Evolutionary conservation across 139 green algal species (phyloP).

Genomic region (Medakamo hakoo): DNA sequence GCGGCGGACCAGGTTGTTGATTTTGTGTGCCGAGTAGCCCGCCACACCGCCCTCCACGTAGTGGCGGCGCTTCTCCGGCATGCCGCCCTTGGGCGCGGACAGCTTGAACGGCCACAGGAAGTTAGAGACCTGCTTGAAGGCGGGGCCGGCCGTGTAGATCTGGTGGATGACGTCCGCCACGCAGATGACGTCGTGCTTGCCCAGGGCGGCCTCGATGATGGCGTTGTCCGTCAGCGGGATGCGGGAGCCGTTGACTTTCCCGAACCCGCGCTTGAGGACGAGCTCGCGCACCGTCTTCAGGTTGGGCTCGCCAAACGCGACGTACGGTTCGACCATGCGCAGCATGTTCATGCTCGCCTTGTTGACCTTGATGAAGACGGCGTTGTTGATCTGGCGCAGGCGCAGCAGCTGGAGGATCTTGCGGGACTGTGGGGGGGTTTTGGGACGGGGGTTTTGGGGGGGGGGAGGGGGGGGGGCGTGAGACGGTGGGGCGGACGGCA

Average conservation of each 20-base stretch:
- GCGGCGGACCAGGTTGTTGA: conserved; percentile 84
- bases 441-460: too few relatives aligned
- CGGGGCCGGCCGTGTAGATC: conserved; percentile 82
- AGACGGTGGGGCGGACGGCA: too few relatives aligned
- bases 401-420: conserved; percentile 98
- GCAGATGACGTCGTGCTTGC: conserved; percentile 93
- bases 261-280: conserved; percentile 97
- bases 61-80: conserved; percentile 89
- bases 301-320: conserved; percentile 94
- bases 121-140: conserved; percentile 95
- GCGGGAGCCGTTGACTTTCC: conserved; percentile 79
- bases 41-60: conserved; percentile 94
- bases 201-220: conserved; percentile 79
- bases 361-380: conserved; percentile 95
- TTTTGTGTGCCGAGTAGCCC: conserved; percentile 90
- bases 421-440: conserved; percentile 65
- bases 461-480: too few relatives aligned
- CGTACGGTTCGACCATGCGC: conserved; percentile 90
- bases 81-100: conserved; percentile 53
- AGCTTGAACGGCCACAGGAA: conserved; percentile 99
- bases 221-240: conserved; percentile 94
- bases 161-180: conserved; percentile 98
- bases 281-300: conserved; percentile 96
- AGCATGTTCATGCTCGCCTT: conserved; percentile 96
- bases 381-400: conserved; percentile 96